A percentile compares a stretch with the other conserved stretches of the same genome.
These are phyloP conservation scores for Ogataea paradorogensis DNA, from an alignment of 805 yeast genomes.

Conservation along the genomic window DNA sequence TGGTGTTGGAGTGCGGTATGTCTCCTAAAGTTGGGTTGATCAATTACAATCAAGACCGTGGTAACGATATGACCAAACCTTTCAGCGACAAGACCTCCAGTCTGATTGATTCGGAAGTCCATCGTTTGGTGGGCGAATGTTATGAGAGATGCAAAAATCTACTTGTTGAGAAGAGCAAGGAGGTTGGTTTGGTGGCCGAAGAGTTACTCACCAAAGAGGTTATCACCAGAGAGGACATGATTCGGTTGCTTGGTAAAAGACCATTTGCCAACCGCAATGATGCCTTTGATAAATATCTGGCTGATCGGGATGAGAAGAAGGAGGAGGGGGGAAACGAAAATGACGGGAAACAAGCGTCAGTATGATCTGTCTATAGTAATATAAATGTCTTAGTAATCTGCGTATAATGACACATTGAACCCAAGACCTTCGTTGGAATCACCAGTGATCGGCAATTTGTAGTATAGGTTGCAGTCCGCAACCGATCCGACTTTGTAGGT, in stretches of 20 bases:
- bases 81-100: slow-evolving; percentile 72
- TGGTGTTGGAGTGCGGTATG: slow-evolving; percentile 90
- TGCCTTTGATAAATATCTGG: slow-evolving; percentile 86
- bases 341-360: neutral
- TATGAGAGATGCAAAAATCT: slow-evolving; percentile 57
- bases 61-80: slow-evolving; percentile 53
- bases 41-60: slow-evolving; percentile 49
- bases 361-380: slow-evolving; percentile 13
- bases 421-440: slow-evolving; percentile 53
- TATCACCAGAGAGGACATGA: slow-evolving; percentile 79
- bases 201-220: slow-evolving; percentile 70
- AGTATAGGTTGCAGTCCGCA: slow-evolving; percentile 66
- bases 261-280: slow-evolving; percentile 78
- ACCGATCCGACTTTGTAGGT: slow-evolving; percentile 55
- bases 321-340: slow-evolving; percentile 6
- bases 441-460: slow-evolving; percentile 57
- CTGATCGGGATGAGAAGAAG: slow-evolving; percentile 7
- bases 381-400: slow-evolving; percentile 18
- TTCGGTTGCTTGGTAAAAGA: slow-evolving; percentile 69
- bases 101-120: slow-evolving; percentile 66
- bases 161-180: slow-evolving; percentile 52
- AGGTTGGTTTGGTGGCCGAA: slow-evolving; percentile 71
- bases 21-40: slow-evolving; percentile 70
- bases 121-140: slow-evolving; percentile 62
- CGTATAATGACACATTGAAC: slow-evolving; percentile 26